phyloP scores from a whole-genome alignment of 2,329 filamentous ascomycete genomes.

The Penicillium aurantiogriseum region DNA sequence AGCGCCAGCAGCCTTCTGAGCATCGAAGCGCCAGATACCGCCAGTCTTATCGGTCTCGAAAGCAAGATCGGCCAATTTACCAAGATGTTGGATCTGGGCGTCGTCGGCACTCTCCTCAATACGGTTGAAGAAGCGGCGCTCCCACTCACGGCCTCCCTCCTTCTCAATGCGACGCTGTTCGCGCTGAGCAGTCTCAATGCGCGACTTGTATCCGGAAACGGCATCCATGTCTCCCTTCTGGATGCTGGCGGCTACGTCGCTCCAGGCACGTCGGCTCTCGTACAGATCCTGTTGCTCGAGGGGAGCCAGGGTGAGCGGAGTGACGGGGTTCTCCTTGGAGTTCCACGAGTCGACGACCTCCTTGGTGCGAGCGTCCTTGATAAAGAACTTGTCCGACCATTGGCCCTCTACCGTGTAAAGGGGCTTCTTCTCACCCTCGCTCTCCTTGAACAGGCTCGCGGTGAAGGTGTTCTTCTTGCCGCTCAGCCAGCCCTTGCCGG shows the following conservation, averaged over 20 bases:
- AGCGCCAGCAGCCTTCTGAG: slow-evolving; percentile 49
- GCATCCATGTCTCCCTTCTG: slow-evolving; percentile 78
- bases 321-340: slow-evolving; percentile 57
- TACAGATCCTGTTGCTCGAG: slow-evolving; percentile 79
- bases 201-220: slow-evolving; percentile 74
- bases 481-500: slow-evolving; percentile 88
- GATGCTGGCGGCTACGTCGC: slow-evolving; percentile 78
- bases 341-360: slow-evolving; percentile 59
- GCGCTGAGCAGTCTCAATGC: slow-evolving; percentile 87
- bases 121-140: slow-evolving; percentile 74
- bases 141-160: slow-evolving; percentile 73
- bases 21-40: slow-evolving; percentile 69
- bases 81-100: slow-evolving; percentile 43
- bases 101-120: slow-evolving; percentile 38
- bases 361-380: slow-evolving; percentile 65
- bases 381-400: slow-evolving; percentile 81
- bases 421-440: slow-evolving; percentile 65
- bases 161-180: slow-evolving; percentile 72
- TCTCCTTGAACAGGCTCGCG: slow-evolving; percentile 69
- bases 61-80: slow-evolving; percentile 40
- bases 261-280: slow-evolving; percentile 85
- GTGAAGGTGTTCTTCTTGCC: slow-evolving; percentile 93
- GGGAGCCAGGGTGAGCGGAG: slow-evolving; percentile 68
- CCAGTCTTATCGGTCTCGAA: slow-evolving; percentile 65
- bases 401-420: slow-evolving; percentile 80